Conservation (phyloP, 495 filamentous ascomycete species). For the Thermothielavioides terrestris region DNA sequence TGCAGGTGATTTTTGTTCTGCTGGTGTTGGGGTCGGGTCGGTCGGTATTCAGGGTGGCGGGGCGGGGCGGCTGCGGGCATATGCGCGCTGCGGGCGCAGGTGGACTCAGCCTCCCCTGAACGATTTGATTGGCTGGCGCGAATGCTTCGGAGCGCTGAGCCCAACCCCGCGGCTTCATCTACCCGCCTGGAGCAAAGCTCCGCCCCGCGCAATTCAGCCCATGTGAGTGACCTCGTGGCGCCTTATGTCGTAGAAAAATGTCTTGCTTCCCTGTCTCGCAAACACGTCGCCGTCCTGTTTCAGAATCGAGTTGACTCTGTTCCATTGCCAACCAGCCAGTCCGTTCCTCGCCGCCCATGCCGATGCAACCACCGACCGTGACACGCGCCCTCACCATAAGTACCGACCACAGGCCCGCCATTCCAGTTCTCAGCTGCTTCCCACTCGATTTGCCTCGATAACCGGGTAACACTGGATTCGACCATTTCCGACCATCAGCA, state of each 20-base stretch:
- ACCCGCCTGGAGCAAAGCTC: no score
- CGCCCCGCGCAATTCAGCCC: not conserved
- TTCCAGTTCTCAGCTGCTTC: not conserved
- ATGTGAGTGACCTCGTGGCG: not conserved
- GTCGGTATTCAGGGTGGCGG: no score
- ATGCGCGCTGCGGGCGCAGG: no score
- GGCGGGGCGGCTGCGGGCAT: no score
- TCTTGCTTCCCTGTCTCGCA: not conserved
- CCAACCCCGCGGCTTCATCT: not conserved
- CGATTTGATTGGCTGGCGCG: no score
- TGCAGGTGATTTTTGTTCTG: no score
- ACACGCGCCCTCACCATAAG: conserved; percentile 7
- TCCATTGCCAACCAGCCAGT: not conserved
- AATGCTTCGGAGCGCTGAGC: not conserved
- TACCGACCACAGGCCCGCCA: not conserved
- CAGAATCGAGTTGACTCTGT: not conserved
- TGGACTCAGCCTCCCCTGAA: no score
- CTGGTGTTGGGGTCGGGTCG: no score
- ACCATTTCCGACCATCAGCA: conserved; percentile 3
- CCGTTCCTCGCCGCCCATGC: conserved; percentile 4
- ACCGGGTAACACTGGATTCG: not conserved
- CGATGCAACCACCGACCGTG: conserved; percentile 5
- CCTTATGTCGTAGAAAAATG: not conserved
- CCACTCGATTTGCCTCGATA: not conserved
- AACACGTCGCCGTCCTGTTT: not conserved